These are phyloP conservation scores for Rhizophora mangle DNA, from an alignment of 345 rosid genomes.

Conservation along the genomic window DNA sequence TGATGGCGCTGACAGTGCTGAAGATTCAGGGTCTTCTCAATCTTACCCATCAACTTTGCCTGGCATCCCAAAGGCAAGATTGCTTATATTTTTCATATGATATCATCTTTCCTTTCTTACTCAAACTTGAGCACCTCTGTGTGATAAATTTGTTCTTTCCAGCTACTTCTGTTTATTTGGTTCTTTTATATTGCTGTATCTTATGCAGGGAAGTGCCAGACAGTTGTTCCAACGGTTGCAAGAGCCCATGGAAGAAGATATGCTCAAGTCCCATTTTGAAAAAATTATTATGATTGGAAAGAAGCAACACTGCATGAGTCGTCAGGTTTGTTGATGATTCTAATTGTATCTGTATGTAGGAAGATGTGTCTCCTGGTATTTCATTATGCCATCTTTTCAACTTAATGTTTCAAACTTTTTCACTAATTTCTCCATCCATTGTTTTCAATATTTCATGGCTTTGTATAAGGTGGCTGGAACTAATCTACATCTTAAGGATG, in stretches of 20 bases:
- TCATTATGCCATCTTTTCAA: no score
- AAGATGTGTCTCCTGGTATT: neutral
- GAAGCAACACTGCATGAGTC: slow-evolving; percentile 54
- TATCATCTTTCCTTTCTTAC: neutral
- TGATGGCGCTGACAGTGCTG: slow-evolving; percentile 99
- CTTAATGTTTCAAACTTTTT: no score
- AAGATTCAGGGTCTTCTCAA: slow-evolving; percentile 97
- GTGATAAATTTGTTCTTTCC: neutral
- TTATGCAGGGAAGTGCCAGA: slow-evolving; percentile 92
- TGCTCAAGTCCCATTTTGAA: slow-evolving; percentile 94
- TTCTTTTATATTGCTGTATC: slow-evolving; percentile 25
- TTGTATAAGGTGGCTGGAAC: neutral
- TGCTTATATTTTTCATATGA: slow-evolving; percentile 8
- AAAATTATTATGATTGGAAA: slow-evolving; percentile 78
- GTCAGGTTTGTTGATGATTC: slow-evolving; percentile 55
- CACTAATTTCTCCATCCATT: no score
- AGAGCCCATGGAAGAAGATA: slow-evolving; percentile 96
- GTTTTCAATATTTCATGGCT: neutral
- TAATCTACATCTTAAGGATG: neutral
- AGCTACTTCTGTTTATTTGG: slow-evolving; percentile 5
- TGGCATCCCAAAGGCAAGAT: slow-evolving; percentile 91
- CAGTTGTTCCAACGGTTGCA: slow-evolving; percentile 95
- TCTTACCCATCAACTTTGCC: slow-evolving; percentile 98
- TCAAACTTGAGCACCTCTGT: neutral
- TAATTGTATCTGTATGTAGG: neutral